A percentile compares a stretch with the other conserved stretches of the same genome.
Conservation (phyloP, 305 asterid species). For the Fraxinus velutina region DNA sequence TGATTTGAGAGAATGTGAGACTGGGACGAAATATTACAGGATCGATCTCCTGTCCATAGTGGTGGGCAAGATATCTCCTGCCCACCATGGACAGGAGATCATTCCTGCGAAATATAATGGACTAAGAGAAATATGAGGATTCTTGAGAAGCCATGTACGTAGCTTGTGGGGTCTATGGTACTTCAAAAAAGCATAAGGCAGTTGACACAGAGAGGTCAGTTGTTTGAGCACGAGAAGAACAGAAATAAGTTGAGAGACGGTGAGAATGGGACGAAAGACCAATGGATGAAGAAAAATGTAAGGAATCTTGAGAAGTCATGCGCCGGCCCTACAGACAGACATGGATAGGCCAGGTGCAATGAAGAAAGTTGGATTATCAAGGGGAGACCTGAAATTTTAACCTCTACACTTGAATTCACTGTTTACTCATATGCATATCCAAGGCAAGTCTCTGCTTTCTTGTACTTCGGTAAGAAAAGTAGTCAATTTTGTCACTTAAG, state of each 20-base stretch:
- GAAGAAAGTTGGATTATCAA: neutral
- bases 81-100: too few relatives aligned
- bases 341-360: neutral
- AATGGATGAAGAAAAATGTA: neutral
- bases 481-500: neutral
- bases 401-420: neutral
- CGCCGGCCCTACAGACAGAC: neutral
- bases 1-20: neutral
- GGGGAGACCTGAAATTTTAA: neutral
- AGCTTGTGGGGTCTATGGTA: neutral
- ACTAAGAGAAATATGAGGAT: too few relatives aligned
- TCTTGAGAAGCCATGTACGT: too few relatives aligned
- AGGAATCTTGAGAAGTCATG: neutral
- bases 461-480: neutral
- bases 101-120: too few relatives aligned
- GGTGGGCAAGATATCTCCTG: too few relatives aligned
- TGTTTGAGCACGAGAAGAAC: neutral
- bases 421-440: neutral
- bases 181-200: neutral
- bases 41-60: too few relatives aligned
- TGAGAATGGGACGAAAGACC: neutral
- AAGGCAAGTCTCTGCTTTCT: neutral
- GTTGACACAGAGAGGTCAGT: too few relatives aligned
- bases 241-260: neutral
- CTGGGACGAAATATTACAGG: neutral